Evolutionary conservation across 2,329 filamentous ascomycete species (phyloP).

Genomic region (Ascochyta lentis): DNA sequence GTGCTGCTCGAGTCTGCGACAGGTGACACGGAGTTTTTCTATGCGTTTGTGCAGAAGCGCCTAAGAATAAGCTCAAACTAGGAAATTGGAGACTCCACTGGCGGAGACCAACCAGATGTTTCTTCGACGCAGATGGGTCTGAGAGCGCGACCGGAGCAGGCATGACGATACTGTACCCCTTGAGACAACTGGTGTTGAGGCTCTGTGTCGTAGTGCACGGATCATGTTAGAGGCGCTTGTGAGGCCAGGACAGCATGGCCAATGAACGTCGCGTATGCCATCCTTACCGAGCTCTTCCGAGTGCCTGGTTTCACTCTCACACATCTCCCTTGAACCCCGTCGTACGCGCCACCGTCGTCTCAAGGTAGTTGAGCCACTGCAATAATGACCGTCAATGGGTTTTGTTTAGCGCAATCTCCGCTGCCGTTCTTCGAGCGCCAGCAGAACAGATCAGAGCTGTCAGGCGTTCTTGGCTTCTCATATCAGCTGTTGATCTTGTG

Average conservation of each 20-base stretch:
- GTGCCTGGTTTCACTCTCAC: constrained; percentile 27
- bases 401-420: constrained; percentile 12
- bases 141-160: constrained; percentile 21
- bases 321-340: constrained; percentile 15
- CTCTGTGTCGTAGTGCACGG: constrained; percentile 13
- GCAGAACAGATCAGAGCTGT: not conserved
- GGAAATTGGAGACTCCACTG: constrained; percentile 24
- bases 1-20: constrained; percentile 43
- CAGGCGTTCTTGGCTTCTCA: constrained; percentile 6
- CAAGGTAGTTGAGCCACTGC: constrained; percentile 13
- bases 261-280: constrained; percentile 19
- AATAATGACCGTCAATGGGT: constrained; percentile 5
- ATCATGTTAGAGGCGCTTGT: constrained; percentile 29
- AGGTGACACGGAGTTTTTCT: constrained; percentile 30
- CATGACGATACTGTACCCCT: constrained; percentile 41
- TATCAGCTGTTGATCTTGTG: not conserved
- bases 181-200: constrained; percentile 51
- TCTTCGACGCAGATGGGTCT: constrained; percentile 19
- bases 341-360: constrained; percentile 16
- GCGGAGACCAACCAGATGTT: constrained; percentile 36
- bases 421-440: not conserved
- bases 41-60: constrained; percentile 36
- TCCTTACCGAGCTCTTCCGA: constrained; percentile 19
- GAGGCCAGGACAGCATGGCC: constrained; percentile 5
- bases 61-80: constrained; percentile 30